phyloP scores from a whole-genome alignment of 305 asterid genomes.

The Solanum chacoense region DNA sequence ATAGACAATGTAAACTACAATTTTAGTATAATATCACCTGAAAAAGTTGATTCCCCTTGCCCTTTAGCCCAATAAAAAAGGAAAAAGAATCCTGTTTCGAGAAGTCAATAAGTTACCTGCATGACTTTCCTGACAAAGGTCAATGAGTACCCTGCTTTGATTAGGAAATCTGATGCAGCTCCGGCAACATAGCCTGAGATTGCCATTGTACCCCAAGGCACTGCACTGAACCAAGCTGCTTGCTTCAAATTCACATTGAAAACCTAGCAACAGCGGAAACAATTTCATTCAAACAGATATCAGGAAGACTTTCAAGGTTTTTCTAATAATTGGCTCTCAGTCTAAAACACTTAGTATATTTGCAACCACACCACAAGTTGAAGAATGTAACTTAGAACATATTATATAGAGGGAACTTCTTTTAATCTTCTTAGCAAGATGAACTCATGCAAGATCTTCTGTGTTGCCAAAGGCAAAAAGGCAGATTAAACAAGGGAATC shows the following conservation, averaged over 20 bases:
- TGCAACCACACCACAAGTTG: background rate
- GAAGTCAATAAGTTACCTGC: slow-evolving; percentile 47
- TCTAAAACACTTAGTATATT: background rate
- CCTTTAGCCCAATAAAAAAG: background rate
- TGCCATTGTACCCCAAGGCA: slow-evolving; percentile 99
- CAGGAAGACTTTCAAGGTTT: background rate
- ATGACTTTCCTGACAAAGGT: slow-evolving; percentile 74
- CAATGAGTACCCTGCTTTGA: slow-evolving; percentile 50
- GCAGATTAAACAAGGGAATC: background rate
- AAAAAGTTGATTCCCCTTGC: background rate
- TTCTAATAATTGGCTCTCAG: background rate
- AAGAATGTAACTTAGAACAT: background rate
- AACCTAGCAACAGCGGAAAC: slow-evolving; percentile 32
- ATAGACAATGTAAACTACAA: background rate
- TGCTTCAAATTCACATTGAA: slow-evolving; percentile 80
- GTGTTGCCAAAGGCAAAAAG: background rate
- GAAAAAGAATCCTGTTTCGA: background rate
- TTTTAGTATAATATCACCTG: background rate
- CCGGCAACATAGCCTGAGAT: slow-evolving; percentile 92
- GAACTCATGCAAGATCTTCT: background rate
- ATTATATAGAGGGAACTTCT: background rate
- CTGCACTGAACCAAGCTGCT: slow-evolving; percentile 99
- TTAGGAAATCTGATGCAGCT: slow-evolving; percentile 59
- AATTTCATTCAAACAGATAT: background rate
- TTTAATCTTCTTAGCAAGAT: background rate